Conservation (phyloP, 2,329 filamentous ascomycete species). For the Pestalotiopsis fici region DNA sequence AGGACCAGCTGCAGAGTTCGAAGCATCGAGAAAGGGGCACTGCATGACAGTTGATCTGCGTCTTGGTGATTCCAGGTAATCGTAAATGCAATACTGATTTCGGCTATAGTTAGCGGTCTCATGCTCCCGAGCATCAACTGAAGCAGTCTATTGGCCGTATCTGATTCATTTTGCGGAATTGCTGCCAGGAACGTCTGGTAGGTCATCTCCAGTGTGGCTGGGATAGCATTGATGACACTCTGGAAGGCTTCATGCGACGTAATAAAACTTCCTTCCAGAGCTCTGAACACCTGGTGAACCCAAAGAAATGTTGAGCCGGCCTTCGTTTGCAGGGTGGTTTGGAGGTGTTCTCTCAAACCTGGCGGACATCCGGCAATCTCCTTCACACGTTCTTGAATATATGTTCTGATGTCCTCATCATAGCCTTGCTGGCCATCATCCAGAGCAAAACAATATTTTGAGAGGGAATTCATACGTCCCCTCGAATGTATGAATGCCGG, state of each 20-base stretch:
- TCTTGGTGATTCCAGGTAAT: conserved; percentile 22
- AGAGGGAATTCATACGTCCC: background rate
- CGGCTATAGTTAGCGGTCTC: conserved; percentile 31
- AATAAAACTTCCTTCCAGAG: conserved; percentile 28
- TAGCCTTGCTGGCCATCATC: conserved; percentile 21
- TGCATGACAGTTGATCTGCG: conserved; percentile 21
- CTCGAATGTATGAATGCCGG: conserved; percentile 20
- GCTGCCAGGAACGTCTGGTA: conserved; percentile 30
- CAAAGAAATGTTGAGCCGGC: conserved; percentile 38
- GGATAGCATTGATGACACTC: conserved; percentile 30
- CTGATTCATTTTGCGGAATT: conserved; percentile 25
- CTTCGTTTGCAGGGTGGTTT: conserved; percentile 28
- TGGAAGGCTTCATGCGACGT: conserved; percentile 25
- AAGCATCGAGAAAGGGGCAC: conserved; percentile 27
- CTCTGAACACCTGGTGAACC: conserved; percentile 35
- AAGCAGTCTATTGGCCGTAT: conserved; percentile 27
- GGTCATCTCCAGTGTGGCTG: conserved; percentile 26
- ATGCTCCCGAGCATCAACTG: conserved; percentile 33
- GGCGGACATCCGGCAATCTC: conserved; percentile 27
- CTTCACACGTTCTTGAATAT: conserved; percentile 31
- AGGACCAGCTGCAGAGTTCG: conserved; percentile 31
- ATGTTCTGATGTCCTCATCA: conserved; percentile 28
- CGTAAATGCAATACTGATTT: conserved; percentile 34
- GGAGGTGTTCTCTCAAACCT: conserved; percentile 26
- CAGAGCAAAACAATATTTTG: conserved; percentile 18